phyloP scores from a whole-genome alignment of 2,329 filamentous ascomycete genomes.

The Mycogone perniciosa region DNA sequence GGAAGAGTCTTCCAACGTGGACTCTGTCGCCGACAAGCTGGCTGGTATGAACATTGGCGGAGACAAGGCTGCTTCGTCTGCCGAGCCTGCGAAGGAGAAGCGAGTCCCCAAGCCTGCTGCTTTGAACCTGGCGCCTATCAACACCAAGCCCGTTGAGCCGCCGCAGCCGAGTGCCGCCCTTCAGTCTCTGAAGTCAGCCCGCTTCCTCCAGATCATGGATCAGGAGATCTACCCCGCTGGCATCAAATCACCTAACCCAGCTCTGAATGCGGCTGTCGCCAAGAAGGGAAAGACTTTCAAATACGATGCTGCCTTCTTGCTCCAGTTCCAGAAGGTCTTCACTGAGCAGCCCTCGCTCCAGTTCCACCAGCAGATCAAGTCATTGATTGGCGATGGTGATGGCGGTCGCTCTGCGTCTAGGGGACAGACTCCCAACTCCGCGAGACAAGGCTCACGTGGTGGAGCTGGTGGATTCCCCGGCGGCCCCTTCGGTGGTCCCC shows the following conservation, averaged over 20 bases:
- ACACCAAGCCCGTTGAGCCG: conserved; percentile 79
- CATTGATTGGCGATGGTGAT: conserved; percentile 71
- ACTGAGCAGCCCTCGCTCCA: conserved; percentile 93
- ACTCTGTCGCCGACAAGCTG: conserved; percentile 42
- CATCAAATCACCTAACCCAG: conserved; percentile 84
- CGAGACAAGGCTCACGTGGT: conserved; percentile 46
- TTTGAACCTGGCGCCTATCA: conserved; percentile 77
- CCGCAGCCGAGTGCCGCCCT: conserved; percentile 90
- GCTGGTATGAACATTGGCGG: conserved; percentile 43
- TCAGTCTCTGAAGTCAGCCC: conserved; percentile 85
- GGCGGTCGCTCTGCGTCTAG: conserved; percentile 53
- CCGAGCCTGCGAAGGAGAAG: conserved; percentile 55
- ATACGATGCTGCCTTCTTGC: conserved; percentile 90
- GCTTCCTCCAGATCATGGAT: conserved; percentile 75
- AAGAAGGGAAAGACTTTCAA: conserved; percentile 82
- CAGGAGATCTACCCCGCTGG: conserved; percentile 76
- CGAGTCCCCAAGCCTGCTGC: conserved; percentile 69
- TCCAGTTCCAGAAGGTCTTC: conserved; percentile 95
- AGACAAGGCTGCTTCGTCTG: conserved; percentile 35
- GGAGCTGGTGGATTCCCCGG: conserved; percentile 50
- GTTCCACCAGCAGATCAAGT: conserved; percentile 87
- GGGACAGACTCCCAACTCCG: conserved; percentile 50
- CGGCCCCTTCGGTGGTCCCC: conserved; percentile 58
- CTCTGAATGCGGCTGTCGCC: conserved; percentile 72
- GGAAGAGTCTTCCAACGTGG: conserved; percentile 29